Evolutionary conservation across 495 filamentous ascomycete species (phyloP).

Genomic region (Penicillium daleae): DNA sequence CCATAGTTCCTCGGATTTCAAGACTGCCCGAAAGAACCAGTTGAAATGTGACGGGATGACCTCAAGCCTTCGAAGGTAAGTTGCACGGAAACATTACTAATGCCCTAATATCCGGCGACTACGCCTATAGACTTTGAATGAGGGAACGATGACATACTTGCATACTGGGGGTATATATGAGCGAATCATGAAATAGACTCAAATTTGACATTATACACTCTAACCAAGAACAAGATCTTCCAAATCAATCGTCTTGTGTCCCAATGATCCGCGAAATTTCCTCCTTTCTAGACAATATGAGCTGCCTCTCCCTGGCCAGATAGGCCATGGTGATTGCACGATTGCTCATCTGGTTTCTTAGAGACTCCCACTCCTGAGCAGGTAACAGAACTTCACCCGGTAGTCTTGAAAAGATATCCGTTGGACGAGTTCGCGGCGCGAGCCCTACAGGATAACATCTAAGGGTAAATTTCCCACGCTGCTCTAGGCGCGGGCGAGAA

Average conservation of each 20-base stretch:
- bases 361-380: conserved; percentile 1
- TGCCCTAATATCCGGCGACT: too few relatives aligned
- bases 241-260: background rate
- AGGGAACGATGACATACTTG: background rate
- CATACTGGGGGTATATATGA: background rate
- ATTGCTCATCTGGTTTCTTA: background rate
- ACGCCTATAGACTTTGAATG: background rate
- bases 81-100: background rate
- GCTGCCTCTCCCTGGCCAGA: conserved; percentile 8
- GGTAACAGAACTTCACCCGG: conserved; percentile 11
- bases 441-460: conserved; percentile 14
- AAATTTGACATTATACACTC: too few relatives aligned
- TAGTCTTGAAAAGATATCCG: conserved; percentile 12
- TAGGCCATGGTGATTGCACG: conserved; percentile 9
- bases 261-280: too few relatives aligned
- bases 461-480: conserved; percentile 3
- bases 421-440: conserved; percentile 12
- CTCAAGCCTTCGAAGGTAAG: background rate
- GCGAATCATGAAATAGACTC: background rate
- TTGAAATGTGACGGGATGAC: background rate
- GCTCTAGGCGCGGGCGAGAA: background rate
- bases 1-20: background rate
- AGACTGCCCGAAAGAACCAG: background rate
- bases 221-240: background rate
- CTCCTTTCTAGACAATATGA: background rate